Base-by-base conservation (phyloP, 202 grass and related monocot genomes). In the Zizania palustris region DNA sequence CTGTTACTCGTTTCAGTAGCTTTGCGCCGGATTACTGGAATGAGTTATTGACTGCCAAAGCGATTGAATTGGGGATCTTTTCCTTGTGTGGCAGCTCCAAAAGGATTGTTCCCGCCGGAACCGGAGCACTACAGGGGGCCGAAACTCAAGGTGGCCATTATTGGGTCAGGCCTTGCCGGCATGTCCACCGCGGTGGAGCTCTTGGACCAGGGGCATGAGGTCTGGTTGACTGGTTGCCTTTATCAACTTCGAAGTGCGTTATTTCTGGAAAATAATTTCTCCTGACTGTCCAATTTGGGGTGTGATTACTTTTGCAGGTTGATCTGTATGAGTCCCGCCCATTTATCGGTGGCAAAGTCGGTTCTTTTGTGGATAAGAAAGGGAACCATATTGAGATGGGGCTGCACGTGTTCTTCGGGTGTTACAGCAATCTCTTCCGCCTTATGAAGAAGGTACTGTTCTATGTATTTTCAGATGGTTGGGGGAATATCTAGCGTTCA, bases 321-420 rank as follows among this genome's bases (percentile, higher is more conserved):
- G 95, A 98, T 72, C 68, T 98, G 80, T 98, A 94, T 20, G 95
- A 98, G 36, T 88, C 91, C 63, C 82, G 89, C 8, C 71, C 42
- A 0, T 98, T 98, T 82, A 94, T 94, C 57, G 95, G 95, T 1
- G 95, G 95, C 45, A 98, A 98, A 77, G 95, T 98, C 7, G 95
- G 89, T 42, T 98, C 95, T 10, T 98, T 98, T 74, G 95, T 98
- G 0, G 91, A 98, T 71, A 98, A 75, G 62, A 59, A 46, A 54
- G 95, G 95, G 48, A 98, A 98, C 74, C 95, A 98, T 90, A 98
- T 98, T 11, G 95, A 98, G 80, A 98, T 98, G 95, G 95, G 95
- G 9, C 63, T 94, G 37, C 95, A 98, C 36, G 95, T 98, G 51
- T 98, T 98, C 71, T 98, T 98, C 19, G 95, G 95, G 51, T 97